These are phyloP conservation scores for Colletotrichum godetiae DNA, from an alignment of 2,329 filamentous ascomycete genomes.

Conservation along the genomic window DNA sequence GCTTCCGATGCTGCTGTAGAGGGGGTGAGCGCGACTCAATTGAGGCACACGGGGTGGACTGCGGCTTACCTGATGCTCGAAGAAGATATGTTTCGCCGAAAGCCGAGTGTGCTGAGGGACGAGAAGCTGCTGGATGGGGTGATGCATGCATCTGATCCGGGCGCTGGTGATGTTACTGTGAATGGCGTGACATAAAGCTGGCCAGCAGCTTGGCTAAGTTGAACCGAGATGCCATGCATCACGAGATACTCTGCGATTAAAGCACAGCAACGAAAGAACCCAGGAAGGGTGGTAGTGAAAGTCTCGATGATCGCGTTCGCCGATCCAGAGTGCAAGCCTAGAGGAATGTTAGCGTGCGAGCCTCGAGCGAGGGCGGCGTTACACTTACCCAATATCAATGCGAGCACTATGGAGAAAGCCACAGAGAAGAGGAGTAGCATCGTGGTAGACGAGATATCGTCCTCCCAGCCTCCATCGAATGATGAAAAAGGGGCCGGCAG, in stretches of 20 bases:
- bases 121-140: slow-evolving; percentile 30
- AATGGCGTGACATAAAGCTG: background rate
- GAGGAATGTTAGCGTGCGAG: background rate
- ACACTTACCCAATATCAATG: slow-evolving; percentile 22
- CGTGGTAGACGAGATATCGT: slow-evolving; percentile 32
- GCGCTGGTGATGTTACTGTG: background rate
- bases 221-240: slow-evolving; percentile 1
- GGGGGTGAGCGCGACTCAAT: background rate
- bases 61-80: slow-evolving; percentile 23
- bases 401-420: slow-evolving; percentile 32
- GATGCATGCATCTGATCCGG: slow-evolving; percentile 1
- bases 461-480: slow-evolving; percentile 15
- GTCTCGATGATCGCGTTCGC: background rate
- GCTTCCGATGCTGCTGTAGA: slow-evolving; percentile 12
- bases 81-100: slow-evolving; percentile 13
- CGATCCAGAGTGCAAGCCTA: slow-evolving; percentile 12
- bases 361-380: background rate
- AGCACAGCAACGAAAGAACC: slow-evolving; percentile 14
- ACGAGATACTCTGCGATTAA: slow-evolving; percentile 24
- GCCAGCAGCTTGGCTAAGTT: background rate
- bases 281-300: background rate
- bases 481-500: background rate
- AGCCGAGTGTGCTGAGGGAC: slow-evolving; percentile 10
- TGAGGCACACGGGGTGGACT: too few relatives aligned
- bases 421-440: slow-evolving; percentile 36